Conservation (phyloP, 208 protist genomes). For the Kentomonas sorsogonicus region DNA sequence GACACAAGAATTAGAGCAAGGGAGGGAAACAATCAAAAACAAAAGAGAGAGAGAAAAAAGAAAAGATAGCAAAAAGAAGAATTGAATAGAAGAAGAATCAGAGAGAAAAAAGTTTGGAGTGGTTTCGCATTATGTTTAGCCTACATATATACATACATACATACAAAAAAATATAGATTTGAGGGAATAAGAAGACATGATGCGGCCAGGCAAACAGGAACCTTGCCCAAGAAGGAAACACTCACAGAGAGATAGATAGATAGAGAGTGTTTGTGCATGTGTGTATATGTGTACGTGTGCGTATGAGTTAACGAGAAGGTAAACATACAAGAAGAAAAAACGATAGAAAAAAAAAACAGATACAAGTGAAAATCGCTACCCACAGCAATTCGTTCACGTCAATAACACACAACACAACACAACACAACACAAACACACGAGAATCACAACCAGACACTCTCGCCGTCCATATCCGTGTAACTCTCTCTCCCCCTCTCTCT, state of each 20-base stretch:
- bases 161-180: constrained; percentile 2
- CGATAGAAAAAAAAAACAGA: constrained; percentile 3
- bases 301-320: constrained; percentile 5
- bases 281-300: not conserved
- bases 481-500: too few relatives aligned
- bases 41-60: constrained; percentile 5
- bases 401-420: constrained; percentile 10
- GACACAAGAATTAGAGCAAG: not conserved
- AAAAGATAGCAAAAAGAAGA: constrained; percentile 1
- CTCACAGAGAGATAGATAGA: not conserved
- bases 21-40: not conserved
- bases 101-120: not conserved
- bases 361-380: not conserved
- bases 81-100: constrained; percentile 2
- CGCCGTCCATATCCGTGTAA: too few relatives aligned
- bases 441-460: constrained; percentile 21
- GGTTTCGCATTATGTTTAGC: not conserved
- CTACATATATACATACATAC: not conserved
- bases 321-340: constrained; percentile 11
- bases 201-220: not conserved
- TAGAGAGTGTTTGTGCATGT: constrained; percentile 1
- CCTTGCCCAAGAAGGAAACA: not conserved
- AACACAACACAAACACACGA: constrained; percentile 21
- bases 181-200: not conserved
- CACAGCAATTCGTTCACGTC: not conserved